Base-by-base conservation (phyloP, 2,329 filamentous ascomycete genomes). In the Hymenoscyphus scutula region DNA sequence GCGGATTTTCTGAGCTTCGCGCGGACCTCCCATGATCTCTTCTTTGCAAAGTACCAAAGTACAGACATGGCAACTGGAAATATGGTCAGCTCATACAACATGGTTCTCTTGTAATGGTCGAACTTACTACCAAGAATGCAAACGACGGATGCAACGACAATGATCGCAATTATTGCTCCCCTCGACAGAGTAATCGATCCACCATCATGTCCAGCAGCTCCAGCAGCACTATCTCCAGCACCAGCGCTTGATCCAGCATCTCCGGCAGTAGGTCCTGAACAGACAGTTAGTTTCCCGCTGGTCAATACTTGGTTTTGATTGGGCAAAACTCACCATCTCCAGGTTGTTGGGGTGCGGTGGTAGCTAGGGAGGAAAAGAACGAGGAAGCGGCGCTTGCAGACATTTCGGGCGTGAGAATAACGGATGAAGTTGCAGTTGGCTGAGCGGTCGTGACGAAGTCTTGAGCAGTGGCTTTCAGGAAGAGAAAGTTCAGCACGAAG, bases 1-100 rank as follows among this genome's bases (percentile, higher is more conserved):
- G 86, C 85, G 1, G 90, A 92, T 67, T 84, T 85, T 61, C 88
- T 84, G 62, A 96, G 80, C 32, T 82, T 89, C 73, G 90, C 85
- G 63, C 87, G 85, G 68, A 95, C 80, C 68, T 87, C 89, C 91
- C 91, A 95, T 75, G 93, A 90, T 55, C 88, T 85, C 78, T 91
- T 92, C 81, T 95, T 95, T 61, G 91, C 89, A 41, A 94, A 74
- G 75, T 88, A 91, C 78, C 90, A 96, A 30, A 95, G 84, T 65
- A 88, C 89, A 89, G 67, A 48, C 55, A 64, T 69, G 25, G 63
- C 66, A 61, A 69, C 66, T 68, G 34, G 59, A 53, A 55, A 60
- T 56, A 45, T 65, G 53, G 62, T 27, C 58, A 45, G 57, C 45
- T 23, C 5, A 29, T 6, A 45, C 32, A 48, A 3, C 37, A 56